Evolutionary conservation across 495 filamentous ascomycete genomes (phyloP).

Genomic region (Astrocystis sublimbata): DNA sequence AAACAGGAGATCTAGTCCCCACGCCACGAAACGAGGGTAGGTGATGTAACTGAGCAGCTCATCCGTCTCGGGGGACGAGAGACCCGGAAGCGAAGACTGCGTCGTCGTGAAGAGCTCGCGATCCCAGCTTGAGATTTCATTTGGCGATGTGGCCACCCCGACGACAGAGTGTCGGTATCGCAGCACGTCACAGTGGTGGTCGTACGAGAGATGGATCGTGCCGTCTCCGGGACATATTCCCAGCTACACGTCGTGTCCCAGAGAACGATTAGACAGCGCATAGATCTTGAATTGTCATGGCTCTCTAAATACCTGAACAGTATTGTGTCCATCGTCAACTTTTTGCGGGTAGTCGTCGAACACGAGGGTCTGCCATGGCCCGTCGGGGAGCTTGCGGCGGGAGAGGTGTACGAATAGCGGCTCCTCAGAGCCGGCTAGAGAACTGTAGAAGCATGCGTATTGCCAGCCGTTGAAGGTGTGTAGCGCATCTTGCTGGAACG

Average conservation of each 20-base stretch:
- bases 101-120: conserved; percentile 43
- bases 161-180: conserved; percentile 44
- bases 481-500: conserved; percentile 48
- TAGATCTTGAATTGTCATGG: neutral
- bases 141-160: conserved; percentile 39
- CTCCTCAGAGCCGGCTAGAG: conserved; percentile 28
- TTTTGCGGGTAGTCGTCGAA: conserved; percentile 53
- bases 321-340: conserved; percentile 52
- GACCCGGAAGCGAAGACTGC: conserved; percentile 41
- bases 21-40: conserved; percentile 48
- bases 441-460: conserved; percentile 48
- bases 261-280: conserved; percentile 5
- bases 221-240: conserved; percentile 50
- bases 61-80: conserved; percentile 19
- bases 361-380: conserved; percentile 43
- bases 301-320: conserved; percentile 38
- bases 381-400: conserved; percentile 38
- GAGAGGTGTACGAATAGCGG: conserved; percentile 46
- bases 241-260: conserved; percentile 27
- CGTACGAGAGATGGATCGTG: conserved; percentile 51
- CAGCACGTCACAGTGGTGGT: conserved; percentile 49
- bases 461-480: conserved; percentile 44
- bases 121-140: conserved; percentile 37
- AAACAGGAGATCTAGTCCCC: conserved; percentile 37
- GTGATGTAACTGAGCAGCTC: conserved; percentile 43